Conservation (phyloP, 2,329 filamentous ascomycete species). For the Scytalidium sp. region DNA sequence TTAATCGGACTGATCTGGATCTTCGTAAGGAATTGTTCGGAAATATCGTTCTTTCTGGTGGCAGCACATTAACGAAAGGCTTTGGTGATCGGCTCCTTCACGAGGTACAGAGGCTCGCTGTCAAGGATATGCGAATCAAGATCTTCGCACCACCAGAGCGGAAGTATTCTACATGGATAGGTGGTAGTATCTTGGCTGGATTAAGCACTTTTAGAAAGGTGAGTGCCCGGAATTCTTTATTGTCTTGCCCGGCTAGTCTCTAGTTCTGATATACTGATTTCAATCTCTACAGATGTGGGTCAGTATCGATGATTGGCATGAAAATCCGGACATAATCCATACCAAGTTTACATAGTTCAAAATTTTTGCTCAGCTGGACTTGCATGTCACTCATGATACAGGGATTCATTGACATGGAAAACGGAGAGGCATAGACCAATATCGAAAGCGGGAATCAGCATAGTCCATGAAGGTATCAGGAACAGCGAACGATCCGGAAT, state of each 20-base stretch:
- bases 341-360: constrained; percentile 86
- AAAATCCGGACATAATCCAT: constrained; percentile 98
- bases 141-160: constrained; percentile 97
- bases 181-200: constrained; percentile 93
- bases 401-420: no score
- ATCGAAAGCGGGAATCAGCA: no score
- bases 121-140: constrained; percentile 99
- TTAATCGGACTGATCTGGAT: constrained; percentile 92
- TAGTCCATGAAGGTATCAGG: no score
- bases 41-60: constrained; percentile 96
- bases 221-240: constrained; percentile 26
- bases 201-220: constrained; percentile 99
- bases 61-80: constrained; percentile 92
- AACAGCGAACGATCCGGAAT: no score
- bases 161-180: constrained; percentile 99
- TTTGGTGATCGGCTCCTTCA: constrained; percentile 90
- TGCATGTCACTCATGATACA: no score
- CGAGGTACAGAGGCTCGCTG: constrained; percentile 88
- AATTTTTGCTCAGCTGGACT: no score
- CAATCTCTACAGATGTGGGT: constrained; percentile 94
- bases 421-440: no score
- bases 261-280: not conserved
- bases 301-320: constrained; percentile 98
- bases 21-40: constrained; percentile 89
- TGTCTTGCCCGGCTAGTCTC: constrained; percentile 11